Evolutionary conservation across 2,329 filamentous ascomycete genomes (phyloP).

Genomic region (Curvularia sp.): DNA sequence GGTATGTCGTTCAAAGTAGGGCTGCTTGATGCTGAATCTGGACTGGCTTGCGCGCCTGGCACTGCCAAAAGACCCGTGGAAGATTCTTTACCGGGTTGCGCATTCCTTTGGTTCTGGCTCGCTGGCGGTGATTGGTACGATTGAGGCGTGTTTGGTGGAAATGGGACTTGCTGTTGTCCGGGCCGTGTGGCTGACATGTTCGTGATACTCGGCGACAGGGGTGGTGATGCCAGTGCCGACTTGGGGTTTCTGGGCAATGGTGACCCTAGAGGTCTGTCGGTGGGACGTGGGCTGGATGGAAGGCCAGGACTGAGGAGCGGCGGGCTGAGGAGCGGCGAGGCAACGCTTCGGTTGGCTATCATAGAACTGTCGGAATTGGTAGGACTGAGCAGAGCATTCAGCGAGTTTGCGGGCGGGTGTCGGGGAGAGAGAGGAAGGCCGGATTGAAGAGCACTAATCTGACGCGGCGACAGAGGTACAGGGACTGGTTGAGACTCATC

Average conservation of each 20-base stretch:
- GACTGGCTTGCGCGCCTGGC: slow-evolving; percentile 43
- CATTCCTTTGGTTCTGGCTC: slow-evolving; percentile 48
- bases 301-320: slow-evolving; percentile 52
- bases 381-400: slow-evolving; percentile 60
- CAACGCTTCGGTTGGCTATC: slow-evolving; percentile 49
- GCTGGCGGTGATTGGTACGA: slow-evolving; percentile 63
- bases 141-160: slow-evolving; percentile 73
- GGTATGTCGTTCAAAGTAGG: slow-evolving; percentile 39
- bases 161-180: slow-evolving; percentile 74
- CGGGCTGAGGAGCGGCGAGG: slow-evolving; percentile 63
- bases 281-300: slow-evolving; percentile 67
- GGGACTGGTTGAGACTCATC: slow-evolving; percentile 29
- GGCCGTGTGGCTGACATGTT: slow-evolving; percentile 73
- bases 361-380: slow-evolving; percentile 49
- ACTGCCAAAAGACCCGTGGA: slow-evolving; percentile 39
- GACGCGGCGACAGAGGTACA: slow-evolving; percentile 39
- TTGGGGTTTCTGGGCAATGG: slow-evolving; percentile 65
- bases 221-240: slow-evolving; percentile 67
- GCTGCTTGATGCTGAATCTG: slow-evolving; percentile 41
- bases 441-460: slow-evolving; percentile 39
- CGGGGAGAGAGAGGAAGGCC: slow-evolving; percentile 50
- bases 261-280: slow-evolving; percentile 65
- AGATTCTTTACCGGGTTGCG: slow-evolving; percentile 34
- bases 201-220: slow-evolving; percentile 68
- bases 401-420: slow-evolving; percentile 45